Evolutionary conservation across 305 asterid genomes (phyloP).

Genomic region (Solanum hybrid): DNA sequence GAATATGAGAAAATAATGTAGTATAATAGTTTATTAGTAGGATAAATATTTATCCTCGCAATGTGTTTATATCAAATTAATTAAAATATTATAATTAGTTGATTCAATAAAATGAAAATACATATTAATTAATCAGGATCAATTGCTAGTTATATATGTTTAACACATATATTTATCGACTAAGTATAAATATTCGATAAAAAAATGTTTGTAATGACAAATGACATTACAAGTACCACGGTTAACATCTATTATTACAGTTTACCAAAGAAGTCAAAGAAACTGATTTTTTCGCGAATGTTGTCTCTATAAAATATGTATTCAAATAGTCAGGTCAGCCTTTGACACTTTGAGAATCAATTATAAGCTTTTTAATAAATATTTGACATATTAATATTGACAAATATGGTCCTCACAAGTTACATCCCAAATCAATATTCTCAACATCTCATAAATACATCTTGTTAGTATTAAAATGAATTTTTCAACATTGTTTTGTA

Average conservation of each 20-base stretch:
- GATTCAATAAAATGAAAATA: background rate
- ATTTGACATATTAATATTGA: conserved; percentile 8
- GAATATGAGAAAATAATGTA: background rate
- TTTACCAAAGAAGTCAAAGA: background rate
- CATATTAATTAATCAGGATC: background rate
- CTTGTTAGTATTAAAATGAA: background rate
- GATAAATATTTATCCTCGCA: background rate
- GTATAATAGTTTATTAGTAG: background rate
- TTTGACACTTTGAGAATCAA: background rate
- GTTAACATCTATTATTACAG: background rate
- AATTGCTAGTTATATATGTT: background rate
- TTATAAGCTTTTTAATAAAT: background rate
- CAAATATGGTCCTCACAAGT: background rate
- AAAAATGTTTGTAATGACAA: background rate
- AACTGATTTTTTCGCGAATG: background rate
- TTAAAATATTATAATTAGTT: background rate
- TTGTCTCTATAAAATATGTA: background rate
- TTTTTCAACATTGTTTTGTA: background rate
- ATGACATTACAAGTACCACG: background rate
- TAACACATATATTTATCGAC: background rate
- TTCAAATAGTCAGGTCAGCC: background rate
- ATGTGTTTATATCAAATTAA: background rate
- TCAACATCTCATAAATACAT: background rate
- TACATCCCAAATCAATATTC: background rate
- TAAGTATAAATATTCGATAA: background rate